These are phyloP conservation scores for Multifurca ochricompacta DNA, from an alignment of 768 basidiomycete species.

Conservation along the genomic window DNA sequence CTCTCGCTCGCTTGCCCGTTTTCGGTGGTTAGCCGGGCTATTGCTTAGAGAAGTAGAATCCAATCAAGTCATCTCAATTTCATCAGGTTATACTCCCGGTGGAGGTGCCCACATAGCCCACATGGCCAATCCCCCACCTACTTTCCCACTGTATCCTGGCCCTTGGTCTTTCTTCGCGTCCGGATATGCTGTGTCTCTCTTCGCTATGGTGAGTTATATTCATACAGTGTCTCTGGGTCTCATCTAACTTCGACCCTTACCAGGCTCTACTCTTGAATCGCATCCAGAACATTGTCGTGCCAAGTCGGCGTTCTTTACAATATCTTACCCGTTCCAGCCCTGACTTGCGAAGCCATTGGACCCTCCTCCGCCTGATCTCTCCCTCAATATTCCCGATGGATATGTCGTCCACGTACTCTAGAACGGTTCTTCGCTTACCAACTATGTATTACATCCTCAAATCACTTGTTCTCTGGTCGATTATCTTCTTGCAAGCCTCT, in stretches of 20 bases:
- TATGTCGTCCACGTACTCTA: constrained; percentile 49
- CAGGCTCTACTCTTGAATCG: constrained; percentile 66
- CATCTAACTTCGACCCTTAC: background rate
- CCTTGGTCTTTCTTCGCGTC: constrained; percentile 71
- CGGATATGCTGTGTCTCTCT: constrained; percentile 58
- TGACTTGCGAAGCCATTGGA: constrained; percentile 20
- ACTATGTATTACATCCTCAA: constrained; percentile 54
- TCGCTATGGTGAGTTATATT: constrained; percentile 47
- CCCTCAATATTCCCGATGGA: constrained; percentile 54
- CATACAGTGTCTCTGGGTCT: background rate
- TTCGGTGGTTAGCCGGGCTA: constrained; percentile 2
- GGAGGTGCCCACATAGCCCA: background rate
- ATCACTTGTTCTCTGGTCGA: constrained; percentile 48
- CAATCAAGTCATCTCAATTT: background rate
- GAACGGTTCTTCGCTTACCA: constrained; percentile 53
- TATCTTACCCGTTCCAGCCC: constrained; percentile 23
- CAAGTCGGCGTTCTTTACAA: constrained; percentile 38
- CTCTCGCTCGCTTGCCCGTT: background rate
- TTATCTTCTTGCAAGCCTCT: constrained; percentile 52
- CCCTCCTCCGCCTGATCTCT: constrained; percentile 25
- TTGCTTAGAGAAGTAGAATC: constrained; percentile 4
- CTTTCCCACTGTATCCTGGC: constrained; percentile 37
- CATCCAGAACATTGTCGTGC: constrained; percentile 71
- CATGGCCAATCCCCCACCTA: constrained; percentile 12
- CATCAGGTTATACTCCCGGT: constrained; percentile 3